Evolutionary conservation across 306 rosid genomes (phyloP).

Genomic region (Dalbergia cochinchinensis): DNA sequence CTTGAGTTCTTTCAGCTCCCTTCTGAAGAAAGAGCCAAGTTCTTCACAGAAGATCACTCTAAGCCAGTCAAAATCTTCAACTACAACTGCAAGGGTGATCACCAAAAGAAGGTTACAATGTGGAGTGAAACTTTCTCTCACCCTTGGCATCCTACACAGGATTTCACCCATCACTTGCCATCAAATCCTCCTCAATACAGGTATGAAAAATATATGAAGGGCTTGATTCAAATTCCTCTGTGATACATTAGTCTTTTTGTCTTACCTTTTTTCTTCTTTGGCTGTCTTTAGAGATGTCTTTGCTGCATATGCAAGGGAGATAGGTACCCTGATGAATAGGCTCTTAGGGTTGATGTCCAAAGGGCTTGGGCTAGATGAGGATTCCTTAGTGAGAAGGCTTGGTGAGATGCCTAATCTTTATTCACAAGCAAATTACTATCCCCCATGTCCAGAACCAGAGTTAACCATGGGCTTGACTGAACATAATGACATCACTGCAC

Average conservation of each 20-base stretch:
- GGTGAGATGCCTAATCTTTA: constrained; percentile 27
- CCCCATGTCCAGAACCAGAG: constrained; percentile 43
- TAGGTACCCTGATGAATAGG: constrained; percentile 21
- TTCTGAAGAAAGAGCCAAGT: constrained; percentile 45
- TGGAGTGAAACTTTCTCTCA: constrained; percentile 61
- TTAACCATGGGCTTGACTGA: constrained; percentile 30
- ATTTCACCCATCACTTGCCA: constrained; percentile 49
- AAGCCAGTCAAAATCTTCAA: constrained; percentile 47
- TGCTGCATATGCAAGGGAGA: constrained; percentile 37
- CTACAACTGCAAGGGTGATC: constrained; percentile 40
- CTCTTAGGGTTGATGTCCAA: constrained; percentile 27
- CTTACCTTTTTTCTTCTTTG: background rate
- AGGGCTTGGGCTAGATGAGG: constrained; percentile 43
- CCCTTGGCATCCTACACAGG: constrained; percentile 49
- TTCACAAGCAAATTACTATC: constrained; percentile 39
- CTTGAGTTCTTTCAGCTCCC: constrained; percentile 53
- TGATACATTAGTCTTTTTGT: background rate
- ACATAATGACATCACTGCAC: constrained; percentile 31
- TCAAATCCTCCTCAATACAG: constrained; percentile 49
- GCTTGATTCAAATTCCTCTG: background rate
- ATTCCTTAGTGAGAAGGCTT: background rate
- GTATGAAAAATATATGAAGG: background rate
- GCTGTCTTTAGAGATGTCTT: constrained; percentile 1
- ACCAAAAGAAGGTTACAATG: constrained; percentile 40
- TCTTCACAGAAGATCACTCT: constrained; percentile 43